A percentile compares a stretch with the other conserved stretches of the same genome.
Evolutionary conservation across 208 protist genomes (phyloP).

Genomic region (Acanthamoeba sp.): DNA sequence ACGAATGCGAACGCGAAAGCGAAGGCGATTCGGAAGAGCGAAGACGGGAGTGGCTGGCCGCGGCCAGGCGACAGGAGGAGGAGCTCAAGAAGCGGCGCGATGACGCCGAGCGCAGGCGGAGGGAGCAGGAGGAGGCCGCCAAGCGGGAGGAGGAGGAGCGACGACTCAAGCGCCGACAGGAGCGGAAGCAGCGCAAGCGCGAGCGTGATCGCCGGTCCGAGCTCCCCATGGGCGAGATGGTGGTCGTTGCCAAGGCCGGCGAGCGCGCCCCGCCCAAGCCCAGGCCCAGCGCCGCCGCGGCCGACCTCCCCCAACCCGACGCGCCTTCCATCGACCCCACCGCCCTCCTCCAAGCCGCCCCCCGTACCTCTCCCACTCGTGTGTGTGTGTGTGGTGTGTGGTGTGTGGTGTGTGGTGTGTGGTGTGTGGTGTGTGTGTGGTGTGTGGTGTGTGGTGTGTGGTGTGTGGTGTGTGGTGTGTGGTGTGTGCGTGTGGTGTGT

Average conservation of each 20-base stretch:
- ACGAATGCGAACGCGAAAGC: too few species aligned
- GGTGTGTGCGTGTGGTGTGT: neutral
- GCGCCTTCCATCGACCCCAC: neutral
- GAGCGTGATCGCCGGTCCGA: neutral
- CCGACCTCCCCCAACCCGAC: too few species aligned
- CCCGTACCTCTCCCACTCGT: too few species aligned
- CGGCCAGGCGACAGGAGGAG: conserved; percentile 7
- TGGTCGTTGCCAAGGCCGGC: neutral
- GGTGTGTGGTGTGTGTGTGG: too few species aligned
- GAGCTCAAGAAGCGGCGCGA: neutral
- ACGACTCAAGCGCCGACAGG: neutral
- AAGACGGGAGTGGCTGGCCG: neutral
- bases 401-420: neutral
- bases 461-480: neutral
- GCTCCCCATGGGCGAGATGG: neutral
- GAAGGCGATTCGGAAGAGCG: neutral
- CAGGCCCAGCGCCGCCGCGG: neutral
- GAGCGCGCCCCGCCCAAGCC: conserved; percentile 3
- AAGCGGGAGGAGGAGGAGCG: conserved; percentile 2
- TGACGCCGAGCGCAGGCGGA: neutral
- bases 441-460: neutral
- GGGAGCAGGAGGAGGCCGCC: neutral
- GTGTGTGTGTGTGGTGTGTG: neutral
- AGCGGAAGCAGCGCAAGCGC: neutral
- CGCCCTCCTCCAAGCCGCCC: neutral